phyloP scores from a whole-genome alignment of 495 filamentous ascomycete species.

The Penicillium mononematosum region DNA sequence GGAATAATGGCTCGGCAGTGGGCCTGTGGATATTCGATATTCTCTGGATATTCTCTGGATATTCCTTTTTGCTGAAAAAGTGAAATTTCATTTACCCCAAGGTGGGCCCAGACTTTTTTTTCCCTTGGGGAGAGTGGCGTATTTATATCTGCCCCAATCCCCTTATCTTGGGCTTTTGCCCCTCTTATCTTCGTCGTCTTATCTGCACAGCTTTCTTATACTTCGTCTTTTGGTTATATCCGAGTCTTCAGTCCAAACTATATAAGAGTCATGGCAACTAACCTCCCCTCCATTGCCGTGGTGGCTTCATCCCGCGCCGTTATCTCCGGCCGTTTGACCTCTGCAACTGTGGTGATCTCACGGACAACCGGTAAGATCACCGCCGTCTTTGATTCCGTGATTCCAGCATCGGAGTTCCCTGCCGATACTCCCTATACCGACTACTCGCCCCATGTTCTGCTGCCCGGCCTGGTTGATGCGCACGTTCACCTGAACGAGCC shows the following conservation, averaged over 20 bases:
- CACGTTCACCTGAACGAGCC: slow-evolving; percentile 99
- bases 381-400: slow-evolving; percentile 68
- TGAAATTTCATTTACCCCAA: background rate
- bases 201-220: slow-evolving; percentile 11
- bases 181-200: slow-evolving; percentile 20
- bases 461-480: slow-evolving; percentile 93
- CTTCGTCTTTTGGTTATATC: slow-evolving; percentile 1
- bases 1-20: slow-evolving; percentile 1
- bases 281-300: slow-evolving; percentile 58
- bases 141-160: slow-evolving; percentile 27
- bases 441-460: slow-evolving; percentile 80
- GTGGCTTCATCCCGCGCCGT: slow-evolving; percentile 82
- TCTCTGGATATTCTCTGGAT: background rate
- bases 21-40: background rate
- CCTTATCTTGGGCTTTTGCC: slow-evolving; percentile 1
- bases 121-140: background rate
- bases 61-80: background rate
- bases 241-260: background rate
- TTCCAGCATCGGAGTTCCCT: slow-evolving; percentile 72
- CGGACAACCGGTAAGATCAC: slow-evolving; percentile 79
- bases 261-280: slow-evolving; percentile 27
- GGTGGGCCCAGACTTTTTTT: slow-evolving; percentile 1
- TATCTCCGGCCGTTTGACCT: slow-evolving; percentile 62
- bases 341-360: slow-evolving; percentile 78
- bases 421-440: slow-evolving; percentile 70